Percentiles rank a stretch among this genome's conserved stretches.
Conservation (phyloP, 2,329 filamentous ascomycete species). For the Venturia pyrina region DNA sequence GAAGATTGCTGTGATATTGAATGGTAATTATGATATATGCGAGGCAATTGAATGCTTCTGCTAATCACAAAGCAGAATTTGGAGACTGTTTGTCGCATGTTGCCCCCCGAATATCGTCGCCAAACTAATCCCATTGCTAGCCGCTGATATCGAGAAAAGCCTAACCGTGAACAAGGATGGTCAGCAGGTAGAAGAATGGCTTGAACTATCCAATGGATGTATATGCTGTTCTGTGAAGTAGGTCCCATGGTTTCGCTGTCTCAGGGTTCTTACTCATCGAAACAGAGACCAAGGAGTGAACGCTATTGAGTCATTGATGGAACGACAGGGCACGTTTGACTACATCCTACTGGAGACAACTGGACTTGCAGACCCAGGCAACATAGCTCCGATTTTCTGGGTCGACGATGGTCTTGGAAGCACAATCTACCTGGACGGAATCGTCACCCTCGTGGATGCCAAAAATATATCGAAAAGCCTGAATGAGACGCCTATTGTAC, state of each 20-base stretch:
- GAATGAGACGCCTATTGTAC: slow-evolving; percentile 47
- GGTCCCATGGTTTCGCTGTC: slow-evolving; percentile 12
- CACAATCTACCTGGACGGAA: slow-evolving; percentile 92
- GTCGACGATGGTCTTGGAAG: slow-evolving; percentile 91
- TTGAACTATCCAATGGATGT: slow-evolving; percentile 92
- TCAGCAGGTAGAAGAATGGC: slow-evolving; percentile 82
- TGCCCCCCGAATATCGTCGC: not conserved
- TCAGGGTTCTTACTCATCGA: slow-evolving; percentile 9
- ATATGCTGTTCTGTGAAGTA: slow-evolving; percentile 97
- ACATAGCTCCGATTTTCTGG: slow-evolving; percentile 94
- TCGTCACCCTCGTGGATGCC: slow-evolving; percentile 90
- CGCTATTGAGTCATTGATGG: slow-evolving; percentile 93
- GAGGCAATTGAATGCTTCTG: slow-evolving; percentile 1
- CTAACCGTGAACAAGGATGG: slow-evolving; percentile 80
- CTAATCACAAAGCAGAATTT: slow-evolving; percentile 21
- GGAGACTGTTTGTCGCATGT: slow-evolving; percentile 21
- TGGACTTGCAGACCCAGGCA: slow-evolving; percentile 87
- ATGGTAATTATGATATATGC: slow-evolving; percentile 40
- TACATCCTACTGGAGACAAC: slow-evolving; percentile 97
- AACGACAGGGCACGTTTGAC: slow-evolving; percentile 85
- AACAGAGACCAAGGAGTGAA: slow-evolving; percentile 78
- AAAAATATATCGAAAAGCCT: slow-evolving; percentile 80
- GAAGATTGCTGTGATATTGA: slow-evolving; percentile 95
- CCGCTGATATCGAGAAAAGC: slow-evolving; percentile 90
- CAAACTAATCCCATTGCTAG: slow-evolving; percentile 33